Conservation (phyloP, 2,329 filamentous ascomycete species). For the Pyrenochaeta sp. region DNA sequence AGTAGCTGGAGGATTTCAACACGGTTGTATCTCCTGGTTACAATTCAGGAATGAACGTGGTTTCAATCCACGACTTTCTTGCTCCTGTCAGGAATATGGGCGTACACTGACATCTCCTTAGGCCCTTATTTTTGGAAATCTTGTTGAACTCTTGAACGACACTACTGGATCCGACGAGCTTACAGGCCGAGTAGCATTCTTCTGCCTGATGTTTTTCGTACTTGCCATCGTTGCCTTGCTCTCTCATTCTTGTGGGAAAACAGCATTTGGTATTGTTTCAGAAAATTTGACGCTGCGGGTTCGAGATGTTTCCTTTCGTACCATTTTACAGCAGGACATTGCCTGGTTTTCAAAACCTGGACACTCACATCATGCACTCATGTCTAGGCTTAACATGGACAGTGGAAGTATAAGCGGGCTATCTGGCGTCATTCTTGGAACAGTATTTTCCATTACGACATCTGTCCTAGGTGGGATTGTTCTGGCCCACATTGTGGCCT, state of each 20-base stretch:
- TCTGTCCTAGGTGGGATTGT: slow-evolving; percentile 59
- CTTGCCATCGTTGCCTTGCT: slow-evolving; percentile 61
- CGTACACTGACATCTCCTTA: not conserved
- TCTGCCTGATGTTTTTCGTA: slow-evolving; percentile 62
- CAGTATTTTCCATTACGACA: slow-evolving; percentile 58
- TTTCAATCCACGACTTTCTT: not conserved
- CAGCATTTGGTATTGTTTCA: slow-evolving; percentile 59
- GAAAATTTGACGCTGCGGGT: slow-evolving; percentile 56
- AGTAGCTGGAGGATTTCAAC: not conserved
- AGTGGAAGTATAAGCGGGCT: slow-evolving; percentile 58
- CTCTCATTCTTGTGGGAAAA: slow-evolving; percentile 55
- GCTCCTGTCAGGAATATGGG: not conserved
- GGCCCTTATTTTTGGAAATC: slow-evolving; percentile 39
- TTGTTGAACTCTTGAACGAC: slow-evolving; percentile 43
- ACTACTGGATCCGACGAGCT: slow-evolving; percentile 24
- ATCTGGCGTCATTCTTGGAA: slow-evolving; percentile 60
- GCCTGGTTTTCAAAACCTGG: slow-evolving; percentile 57
- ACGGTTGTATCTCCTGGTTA: not conserved
- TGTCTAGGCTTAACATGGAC: slow-evolving; percentile 58
- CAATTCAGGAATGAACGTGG: not conserved
- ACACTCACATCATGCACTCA: slow-evolving; percentile 55
- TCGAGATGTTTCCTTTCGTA: slow-evolving; percentile 58
- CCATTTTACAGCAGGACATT: slow-evolving; percentile 65
- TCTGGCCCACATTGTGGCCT: slow-evolving; percentile 58
- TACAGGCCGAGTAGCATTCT: slow-evolving; percentile 50